Percentiles rank a stretch among this genome's conserved stretches.
These are phyloP conservation scores for Calonectria ilicicola DNA, from an alignment of 2,329 filamentous ascomycete species.

Conservation along the genomic window DNA sequence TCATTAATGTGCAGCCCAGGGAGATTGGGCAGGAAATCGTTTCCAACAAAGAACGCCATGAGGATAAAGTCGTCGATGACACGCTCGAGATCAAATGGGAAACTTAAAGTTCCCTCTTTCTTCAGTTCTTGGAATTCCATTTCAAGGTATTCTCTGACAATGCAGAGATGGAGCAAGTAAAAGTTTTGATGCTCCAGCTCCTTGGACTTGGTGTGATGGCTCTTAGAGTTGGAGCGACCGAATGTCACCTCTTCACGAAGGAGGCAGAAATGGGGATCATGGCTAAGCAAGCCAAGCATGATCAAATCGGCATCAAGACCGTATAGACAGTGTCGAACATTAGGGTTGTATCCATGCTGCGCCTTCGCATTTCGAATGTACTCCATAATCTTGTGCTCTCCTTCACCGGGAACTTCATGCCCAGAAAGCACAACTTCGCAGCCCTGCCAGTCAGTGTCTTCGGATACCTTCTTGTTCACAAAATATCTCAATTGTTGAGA, in stretches of 20 bases:
- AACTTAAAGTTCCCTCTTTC: slow-evolving; percentile 75
- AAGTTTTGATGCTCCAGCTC: slow-evolving; percentile 99
- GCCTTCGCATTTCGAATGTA: slow-evolving; percentile 98
- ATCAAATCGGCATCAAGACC: slow-evolving; percentile 97
- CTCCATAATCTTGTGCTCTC: slow-evolving; percentile 99
- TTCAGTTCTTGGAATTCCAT: slow-evolving; percentile 96
- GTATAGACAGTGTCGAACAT: slow-evolving; percentile 96
- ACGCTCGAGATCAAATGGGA: slow-evolving; percentile 92
- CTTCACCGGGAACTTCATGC: slow-evolving; percentile 97
- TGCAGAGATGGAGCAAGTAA: slow-evolving; percentile 95
- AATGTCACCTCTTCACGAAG: slow-evolving; percentile 98
- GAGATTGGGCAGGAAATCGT: slow-evolving; percentile 97
- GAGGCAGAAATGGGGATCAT: slow-evolving; percentile 98
- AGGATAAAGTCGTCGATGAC: slow-evolving; percentile 99
- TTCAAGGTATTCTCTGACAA: slow-evolving; percentile 96
- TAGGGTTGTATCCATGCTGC: slow-evolving; percentile 91
- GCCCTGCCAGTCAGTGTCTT: slow-evolving; percentile 97
- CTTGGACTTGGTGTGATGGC: slow-evolving; percentile 89
- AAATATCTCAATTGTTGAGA: slow-evolving; percentile 97
- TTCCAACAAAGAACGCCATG: slow-evolving; percentile 99
- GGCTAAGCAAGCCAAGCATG: slow-evolving; percentile 96
- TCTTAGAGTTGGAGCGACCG: slow-evolving; percentile 82
- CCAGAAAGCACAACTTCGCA: slow-evolving; percentile 96
- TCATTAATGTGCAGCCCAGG: slow-evolving; percentile 98
- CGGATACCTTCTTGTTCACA: slow-evolving; percentile 97